These are phyloP conservation scores for Pelargonium citronellum DNA, from an alignment of 441 rosid genomes.

Conservation along the genomic window DNA sequence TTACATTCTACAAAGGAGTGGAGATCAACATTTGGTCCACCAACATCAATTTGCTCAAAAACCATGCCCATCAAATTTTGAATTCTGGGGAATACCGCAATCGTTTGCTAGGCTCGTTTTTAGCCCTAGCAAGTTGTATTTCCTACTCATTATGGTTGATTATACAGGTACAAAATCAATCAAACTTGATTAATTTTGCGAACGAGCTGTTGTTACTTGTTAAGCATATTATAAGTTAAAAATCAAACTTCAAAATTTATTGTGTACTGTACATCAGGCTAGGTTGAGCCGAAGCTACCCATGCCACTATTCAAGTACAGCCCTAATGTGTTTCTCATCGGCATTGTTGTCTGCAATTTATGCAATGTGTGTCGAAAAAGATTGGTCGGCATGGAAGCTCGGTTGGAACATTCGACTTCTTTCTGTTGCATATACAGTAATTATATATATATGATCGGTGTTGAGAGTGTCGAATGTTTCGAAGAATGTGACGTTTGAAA, in stretches of 20 bases:
- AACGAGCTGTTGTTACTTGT: constrained; percentile 29
- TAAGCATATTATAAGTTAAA: background rate
- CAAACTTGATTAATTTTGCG: too few species aligned
- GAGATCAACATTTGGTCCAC: constrained; percentile 38
- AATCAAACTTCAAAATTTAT: too few species aligned
- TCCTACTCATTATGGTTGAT: background rate
- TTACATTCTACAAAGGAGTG: constrained; percentile 31
- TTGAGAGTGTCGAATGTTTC: too few species aligned
- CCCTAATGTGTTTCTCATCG: background rate
- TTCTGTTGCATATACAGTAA: too few species aligned
- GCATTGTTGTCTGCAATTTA: too few species aligned
- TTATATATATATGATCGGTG: too few species aligned
- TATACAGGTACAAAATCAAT: background rate
- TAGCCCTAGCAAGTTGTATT: constrained; percentile 24
- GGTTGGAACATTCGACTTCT: too few species aligned
- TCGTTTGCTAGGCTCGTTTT: constrained; percentile 31
- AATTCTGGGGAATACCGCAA: constrained; percentile 1
- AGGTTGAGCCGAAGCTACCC: background rate
- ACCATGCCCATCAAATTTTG: background rate
- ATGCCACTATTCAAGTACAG: background rate
- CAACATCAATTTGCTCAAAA: constrained; percentile 34
- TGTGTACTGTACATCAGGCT: background rate
- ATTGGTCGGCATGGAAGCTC: too few species aligned
- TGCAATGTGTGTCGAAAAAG: too few species aligned
- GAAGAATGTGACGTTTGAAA: too few species aligned